Evolutionary conservation across 2,329 filamentous ascomycete species (phyloP).

Genomic region (Massarina eburnea): DNA sequence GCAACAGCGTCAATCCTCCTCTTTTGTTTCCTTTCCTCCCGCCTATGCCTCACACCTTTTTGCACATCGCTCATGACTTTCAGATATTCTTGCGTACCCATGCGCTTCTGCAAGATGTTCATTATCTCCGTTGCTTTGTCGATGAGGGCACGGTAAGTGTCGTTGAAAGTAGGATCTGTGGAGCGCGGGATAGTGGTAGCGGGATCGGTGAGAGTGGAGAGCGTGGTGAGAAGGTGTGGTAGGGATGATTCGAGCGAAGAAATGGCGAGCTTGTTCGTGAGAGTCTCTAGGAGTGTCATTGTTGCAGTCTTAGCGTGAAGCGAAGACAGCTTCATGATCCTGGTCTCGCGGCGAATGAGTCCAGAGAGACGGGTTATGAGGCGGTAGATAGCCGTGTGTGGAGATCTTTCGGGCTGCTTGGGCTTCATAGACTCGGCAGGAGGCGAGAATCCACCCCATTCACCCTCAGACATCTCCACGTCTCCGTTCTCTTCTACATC

Average conservation of each 20-base stretch:
- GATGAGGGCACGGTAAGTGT: slow-evolving; percentile 69
- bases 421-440: slow-evolving; percentile 12
- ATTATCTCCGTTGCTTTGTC: slow-evolving; percentile 75
- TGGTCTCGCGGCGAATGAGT: slow-evolving; percentile 68
- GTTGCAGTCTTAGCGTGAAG: slow-evolving; percentile 75
- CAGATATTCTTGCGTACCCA: slow-evolving; percentile 81
- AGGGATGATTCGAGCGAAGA: slow-evolving; percentile 64
- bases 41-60: slow-evolving; percentile 68
- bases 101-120: slow-evolving; percentile 78
- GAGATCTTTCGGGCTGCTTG: slow-evolving; percentile 22
- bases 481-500: slow-evolving; percentile 24
- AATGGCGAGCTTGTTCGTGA: slow-evolving; percentile 63
- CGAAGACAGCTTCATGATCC: slow-evolving; percentile 61
- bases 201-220: slow-evolving; percentile 83
- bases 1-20: slow-evolving; percentile 84
- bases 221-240: slow-evolving; percentile 64
- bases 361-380: slow-evolving; percentile 77
- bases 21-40: slow-evolving; percentile 78
- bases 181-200: slow-evolving; percentile 72
- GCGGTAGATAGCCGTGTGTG: slow-evolving; percentile 65
- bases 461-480: slow-evolving; percentile 37
- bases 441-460: slow-evolving; percentile 30
- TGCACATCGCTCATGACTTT: slow-evolving; percentile 71
- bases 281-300: slow-evolving; percentile 71
- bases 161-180: slow-evolving; percentile 68